Base-by-base conservation (phyloP, 148 eudicot genomes). In the Arbutus unedo region DNA sequence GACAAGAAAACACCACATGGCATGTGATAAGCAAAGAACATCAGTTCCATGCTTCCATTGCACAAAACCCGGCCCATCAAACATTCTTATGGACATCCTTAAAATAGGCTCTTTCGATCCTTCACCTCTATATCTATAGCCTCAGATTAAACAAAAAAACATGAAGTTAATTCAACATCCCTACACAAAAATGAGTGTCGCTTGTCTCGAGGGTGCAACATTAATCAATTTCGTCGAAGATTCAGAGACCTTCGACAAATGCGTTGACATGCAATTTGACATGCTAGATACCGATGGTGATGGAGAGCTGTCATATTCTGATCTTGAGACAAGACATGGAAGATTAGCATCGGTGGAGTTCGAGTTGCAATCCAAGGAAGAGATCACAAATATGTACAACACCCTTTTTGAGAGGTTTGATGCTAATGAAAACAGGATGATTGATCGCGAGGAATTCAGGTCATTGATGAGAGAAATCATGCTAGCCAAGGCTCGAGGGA, bases 401-500 rank as follows among this genome's bases (percentile, higher is more conserved):
- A 70, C 67, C 3, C 55, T 90, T 43, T 90, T 89, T 51, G 86
- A 85, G 7, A 81, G 74, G 60, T 90, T 92, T 41, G 89, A 87
- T 38, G 82, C 11, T 1, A 87, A 83, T 31, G 59, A 38, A 15
- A 87, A 79, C 50, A 89, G 86, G 19, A 72, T 47, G 14, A 82
- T 92, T 41, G 91, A 90, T 80, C 77, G 75, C 47, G 82, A 81
- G 14, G 84, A 76, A 51, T 91, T 90, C 31, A 64, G 86, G 76
- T 41, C 70, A 14, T 70, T 89, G 60, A 74, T 90, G 87, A 91
- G 23, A 79, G 94, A 91, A 55, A 85, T 90, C 82, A 62, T 93
- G 84, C 64, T 74, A 4, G 93, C 93, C 3, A 84, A 91, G 54
- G 94, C 94, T 23, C 78, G 87, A 3, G 92, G 93, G 47, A 85